Base-by-base conservation (phyloP, 106 monocot genomes). In the Allium cepa region DNA sequence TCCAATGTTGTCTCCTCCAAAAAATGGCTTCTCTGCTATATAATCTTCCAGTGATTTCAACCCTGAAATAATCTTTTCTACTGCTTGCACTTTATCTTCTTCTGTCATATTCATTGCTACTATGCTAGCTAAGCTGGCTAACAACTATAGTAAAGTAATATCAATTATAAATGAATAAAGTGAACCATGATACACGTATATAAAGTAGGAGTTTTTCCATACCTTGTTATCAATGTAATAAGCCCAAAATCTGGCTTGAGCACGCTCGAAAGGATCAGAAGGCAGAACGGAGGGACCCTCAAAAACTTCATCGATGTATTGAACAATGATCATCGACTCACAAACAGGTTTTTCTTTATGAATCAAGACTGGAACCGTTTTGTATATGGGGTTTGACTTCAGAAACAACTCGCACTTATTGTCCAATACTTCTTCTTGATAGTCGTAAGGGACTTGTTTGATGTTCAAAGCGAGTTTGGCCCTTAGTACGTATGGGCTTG, bases 1-100 rank as follows among this genome's bases (percentile, higher is more conserved):
- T 4, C 80, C 79, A 7, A 84, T 65, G 52, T 6, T 57, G 59
- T 84, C 84, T 4, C 79, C 79, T 46, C 65, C 60, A 50, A 84
- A 84, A 69, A 69, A 80, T 13, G n/a, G 22, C 62, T 73, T 73
- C 10, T 77, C 76, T 59, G 56, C 71, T 45, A 85, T 77, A 10
- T 77, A 62, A 22, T 68, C 78, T 74, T 85, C 85, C 26, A 85
- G 26, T 16, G 70, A 57, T 69, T 74, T 11, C 45, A 74, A n/a
- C n/a, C 72, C 63, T 0, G 27, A 58, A 7, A 64, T 1, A 11
- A 68, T 1, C 13, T 75, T 70, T 62, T 68, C 75, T 2, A 22
- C 11, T 12, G 49, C 60, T 7, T 18, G 47, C 8, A 47, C 50
- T 64, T 53, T 71, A 4, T 17, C 70, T 28, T 77, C 73, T 15